Evolutionary conservation across 495 filamentous ascomycete species (phyloP).

Genomic region (Penicillium paradoxum): DNA sequence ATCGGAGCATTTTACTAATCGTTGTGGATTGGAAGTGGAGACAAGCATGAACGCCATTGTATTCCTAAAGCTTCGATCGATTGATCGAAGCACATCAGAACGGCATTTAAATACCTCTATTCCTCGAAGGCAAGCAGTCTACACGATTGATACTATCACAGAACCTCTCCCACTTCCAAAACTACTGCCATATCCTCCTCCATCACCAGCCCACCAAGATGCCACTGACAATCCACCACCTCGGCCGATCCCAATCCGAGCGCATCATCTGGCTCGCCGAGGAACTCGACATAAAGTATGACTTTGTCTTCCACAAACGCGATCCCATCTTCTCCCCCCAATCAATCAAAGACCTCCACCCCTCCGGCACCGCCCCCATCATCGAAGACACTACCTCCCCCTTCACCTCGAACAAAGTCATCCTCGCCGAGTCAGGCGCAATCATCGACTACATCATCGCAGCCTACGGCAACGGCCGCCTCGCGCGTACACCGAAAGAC

Average conservation of each 20-base stretch:
- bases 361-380: conserved; percentile 49
- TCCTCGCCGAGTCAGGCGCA: conserved; percentile 51
- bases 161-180: no score
- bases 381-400: conserved; percentile 45
- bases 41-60: no score
- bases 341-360: conserved; percentile 48
- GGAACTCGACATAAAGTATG: conserved; percentile 53
- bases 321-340: conserved; percentile 48
- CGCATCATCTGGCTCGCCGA: conserved; percentile 60
- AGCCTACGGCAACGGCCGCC: conserved; percentile 41
- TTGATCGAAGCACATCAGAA: no score
- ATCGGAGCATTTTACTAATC: no score
- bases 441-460: conserved; percentile 54
- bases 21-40: no score
- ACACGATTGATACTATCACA: no score
- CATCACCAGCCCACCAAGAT: conserved; percentile 10
- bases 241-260: conserved; percentile 53
- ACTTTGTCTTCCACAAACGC: conserved; percentile 46
- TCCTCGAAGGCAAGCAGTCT: no score
- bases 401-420: conserved; percentile 25
- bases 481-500: conserved; percentile 36
- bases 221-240: conserved; percentile 52
- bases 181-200: no score
- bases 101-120: no score
- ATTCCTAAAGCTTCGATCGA: no score